Percentiles rank a stretch among this genome's conserved stretches.
phyloP scores from a whole-genome alignment of 371 early-diverging fungal genomes.

The Saksenaea vasiformis region DNA sequence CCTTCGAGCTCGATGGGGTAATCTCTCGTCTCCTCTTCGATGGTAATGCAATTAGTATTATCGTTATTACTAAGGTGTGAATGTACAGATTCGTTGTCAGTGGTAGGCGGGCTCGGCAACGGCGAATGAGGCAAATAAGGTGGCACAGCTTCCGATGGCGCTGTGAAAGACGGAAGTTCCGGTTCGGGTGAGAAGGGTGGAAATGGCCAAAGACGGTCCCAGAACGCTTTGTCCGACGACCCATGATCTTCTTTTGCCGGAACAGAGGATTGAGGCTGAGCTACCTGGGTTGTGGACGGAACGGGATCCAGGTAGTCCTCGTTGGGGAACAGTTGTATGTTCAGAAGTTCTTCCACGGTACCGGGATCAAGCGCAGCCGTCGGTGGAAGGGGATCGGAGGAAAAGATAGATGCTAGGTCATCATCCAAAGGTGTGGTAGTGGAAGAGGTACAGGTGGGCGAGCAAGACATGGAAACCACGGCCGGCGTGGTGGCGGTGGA shows the following conservation, averaged over 20 bases:
- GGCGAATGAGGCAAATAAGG: not conserved
- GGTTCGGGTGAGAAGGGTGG: not conserved
- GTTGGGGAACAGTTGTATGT: not conserved
- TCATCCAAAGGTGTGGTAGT: not conserved
- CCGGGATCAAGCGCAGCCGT: constrained; percentile 1
- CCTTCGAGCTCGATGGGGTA: not conserved
- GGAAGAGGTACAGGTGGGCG: not conserved
- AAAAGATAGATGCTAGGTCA: not conserved
- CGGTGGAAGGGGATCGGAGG: not conserved
- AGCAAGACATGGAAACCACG: not conserved
- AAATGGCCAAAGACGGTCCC: not conserved
- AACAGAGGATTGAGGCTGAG: not conserved
- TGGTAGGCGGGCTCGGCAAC: not conserved
- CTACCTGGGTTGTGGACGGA: not conserved
- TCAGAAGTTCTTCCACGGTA: not conserved
- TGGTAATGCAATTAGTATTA: not conserved
- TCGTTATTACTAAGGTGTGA: not conserved
- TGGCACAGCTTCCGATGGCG: not conserved
- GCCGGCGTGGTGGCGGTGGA: not conserved
- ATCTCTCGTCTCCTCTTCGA: not conserved
- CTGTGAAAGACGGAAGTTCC: not conserved
- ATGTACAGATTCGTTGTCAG: not conserved
- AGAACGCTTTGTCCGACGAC: not conserved
- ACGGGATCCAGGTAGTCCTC: not conserved
- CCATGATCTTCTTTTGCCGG: not conserved